Base-by-base conservation (phyloP, 192 early-diverging fungal genomes). In the Mortierella alpina region DNA sequence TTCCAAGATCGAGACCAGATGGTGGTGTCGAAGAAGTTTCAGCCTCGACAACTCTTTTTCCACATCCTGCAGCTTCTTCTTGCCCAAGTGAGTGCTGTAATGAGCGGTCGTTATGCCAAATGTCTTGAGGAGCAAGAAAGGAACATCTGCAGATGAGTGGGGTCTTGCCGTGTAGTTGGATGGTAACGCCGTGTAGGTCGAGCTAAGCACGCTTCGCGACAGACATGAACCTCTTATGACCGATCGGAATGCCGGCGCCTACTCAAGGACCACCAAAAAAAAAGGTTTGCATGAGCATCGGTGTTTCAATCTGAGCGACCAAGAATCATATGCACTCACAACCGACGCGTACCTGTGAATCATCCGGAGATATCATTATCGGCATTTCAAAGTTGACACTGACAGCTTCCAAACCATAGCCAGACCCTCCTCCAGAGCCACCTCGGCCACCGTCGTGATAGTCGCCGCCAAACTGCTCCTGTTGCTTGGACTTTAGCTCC, bases 1-100 rank as follows among this genome's bases (percentile, higher is more conserved):
- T 41, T 89, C 90, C 55, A 91, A 87, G 39, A 92, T 86, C 2
- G 85, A 75, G 14, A 89, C 83, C 46, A 91, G 82, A 55, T 92
- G 86, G 13, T 84, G 85, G 64, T 92, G 91, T 23, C 88, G 82
- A 17, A 92, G 83, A 12, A 85, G 62, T 48, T 85, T 84, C 9
- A 93, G 60, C 40, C 84, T 79, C n/a, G 89, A 87, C 23, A 92
- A 72, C 72, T 91, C 89, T 48, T 82, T 69, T 66, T 90, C 88
- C 3, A 90, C 75, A 39, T 90, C 88, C 66, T 89, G 86, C 15
- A 89, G 64, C 51, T 86, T 89, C 42, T 77, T 84, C 53, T 90
- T 90, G n/a, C 88, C 88, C 15, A 82, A 70, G 7, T 83, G 82
- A 2, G 87, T 85, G 23, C 75, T 79, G 65, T 90, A 90, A 54